Conservation (phyloP, 306 rosid species). For the Astragalus membranaceus region DNA sequence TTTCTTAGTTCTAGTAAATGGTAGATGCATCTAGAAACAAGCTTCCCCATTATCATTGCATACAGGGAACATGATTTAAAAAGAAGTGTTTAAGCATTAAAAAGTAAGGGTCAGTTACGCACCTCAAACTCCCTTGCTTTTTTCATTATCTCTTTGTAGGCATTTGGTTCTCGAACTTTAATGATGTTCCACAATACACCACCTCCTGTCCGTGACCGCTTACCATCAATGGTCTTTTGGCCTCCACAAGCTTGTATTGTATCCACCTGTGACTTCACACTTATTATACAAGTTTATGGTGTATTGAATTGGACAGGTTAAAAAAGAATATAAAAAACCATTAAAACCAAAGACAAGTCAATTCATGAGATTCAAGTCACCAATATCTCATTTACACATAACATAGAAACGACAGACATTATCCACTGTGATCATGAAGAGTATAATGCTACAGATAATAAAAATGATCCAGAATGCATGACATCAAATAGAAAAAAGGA, state of each 20-base stretch:
- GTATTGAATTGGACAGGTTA: neutral
- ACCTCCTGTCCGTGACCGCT: conserved; percentile 70
- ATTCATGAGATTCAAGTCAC: neutral
- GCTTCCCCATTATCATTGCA: neutral
- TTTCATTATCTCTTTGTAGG: conserved; percentile 80
- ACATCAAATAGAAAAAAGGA: neutral
- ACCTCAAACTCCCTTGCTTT: conserved; percentile 89
- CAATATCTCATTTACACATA: neutral
- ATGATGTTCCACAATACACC: conserved; percentile 83
- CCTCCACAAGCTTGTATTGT: conserved; percentile 85
- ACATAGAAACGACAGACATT: neutral
- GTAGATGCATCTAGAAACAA: neutral
- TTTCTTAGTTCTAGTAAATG: neutral
- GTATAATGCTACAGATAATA: neutral
- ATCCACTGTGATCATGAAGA: neutral
- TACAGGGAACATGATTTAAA: neutral
- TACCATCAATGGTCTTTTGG: conserved; percentile 74
- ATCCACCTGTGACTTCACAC: conserved; percentile 54
- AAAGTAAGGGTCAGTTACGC: neutral
- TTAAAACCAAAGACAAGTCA: neutral
- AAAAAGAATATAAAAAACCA: neutral
- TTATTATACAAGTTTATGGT: conserved; percentile 14
- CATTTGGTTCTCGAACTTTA: conserved; percentile 77
- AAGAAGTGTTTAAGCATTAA: neutral
- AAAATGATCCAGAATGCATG: neutral